A percentile compares a stretch with the other conserved stretches of the same genome.
phyloP scores from a whole-genome alignment of 371 early-diverging fungal species.

The Blakeslea trispora region DNA sequence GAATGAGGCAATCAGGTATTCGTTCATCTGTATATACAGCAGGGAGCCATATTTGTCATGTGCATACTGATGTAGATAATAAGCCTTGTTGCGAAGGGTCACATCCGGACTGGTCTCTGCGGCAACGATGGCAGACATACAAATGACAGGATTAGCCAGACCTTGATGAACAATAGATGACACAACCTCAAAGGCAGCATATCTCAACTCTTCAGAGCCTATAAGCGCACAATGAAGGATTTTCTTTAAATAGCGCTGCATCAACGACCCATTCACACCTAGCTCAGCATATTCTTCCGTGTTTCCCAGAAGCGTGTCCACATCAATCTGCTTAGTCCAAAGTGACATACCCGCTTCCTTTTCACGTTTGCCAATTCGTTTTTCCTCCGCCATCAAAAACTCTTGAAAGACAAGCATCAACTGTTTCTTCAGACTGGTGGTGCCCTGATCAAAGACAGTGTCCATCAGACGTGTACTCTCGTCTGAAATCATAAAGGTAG shows the following conservation, averaged over 20 bases:
- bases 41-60: slow-evolving; percentile 82
- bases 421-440: slow-evolving; percentile 58
- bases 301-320: slow-evolving; percentile 75
- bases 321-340: slow-evolving; percentile 56
- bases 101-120: slow-evolving; percentile 74
- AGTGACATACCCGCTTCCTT: slow-evolving; percentile 11
- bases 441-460: slow-evolving; percentile 55
- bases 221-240: slow-evolving; percentile 72
- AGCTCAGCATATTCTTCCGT: slow-evolving; percentile 80
- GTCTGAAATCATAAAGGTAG: slow-evolving; percentile 66
- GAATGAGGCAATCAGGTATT: slow-evolving; percentile 73
- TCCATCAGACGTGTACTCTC: slow-evolving; percentile 69
- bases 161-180: slow-evolving; percentile 80
- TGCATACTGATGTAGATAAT: slow-evolving; percentile 71
- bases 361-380: slow-evolving; percentile 45
- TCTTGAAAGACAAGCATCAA: slow-evolving; percentile 71
- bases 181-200: slow-evolving; percentile 78
- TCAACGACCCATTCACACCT: slow-evolving; percentile 78
- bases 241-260: slow-evolving; percentile 79
- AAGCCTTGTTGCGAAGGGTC: slow-evolving; percentile 66
- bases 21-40: slow-evolving; percentile 75
- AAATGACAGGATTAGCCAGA: slow-evolving; percentile 84
- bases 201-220: slow-evolving; percentile 46
- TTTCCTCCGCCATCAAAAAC: slow-evolving; percentile 69
- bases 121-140: slow-evolving; percentile 85